Conservation (phyloP, 345 rosid species). For the Gynandropsis gynandra region DNA sequence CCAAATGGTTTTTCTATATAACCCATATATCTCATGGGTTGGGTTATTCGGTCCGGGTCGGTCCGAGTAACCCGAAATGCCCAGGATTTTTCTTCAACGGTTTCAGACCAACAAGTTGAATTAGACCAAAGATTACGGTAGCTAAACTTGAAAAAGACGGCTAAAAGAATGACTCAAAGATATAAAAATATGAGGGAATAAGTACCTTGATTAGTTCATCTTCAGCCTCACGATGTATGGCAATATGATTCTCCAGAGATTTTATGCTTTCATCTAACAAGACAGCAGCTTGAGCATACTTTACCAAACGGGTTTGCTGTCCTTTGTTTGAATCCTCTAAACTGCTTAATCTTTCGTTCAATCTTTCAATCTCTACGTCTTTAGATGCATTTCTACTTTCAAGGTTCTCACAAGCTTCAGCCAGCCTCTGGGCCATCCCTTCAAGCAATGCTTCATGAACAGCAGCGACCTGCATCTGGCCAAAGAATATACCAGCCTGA, state of each 20-base stretch:
- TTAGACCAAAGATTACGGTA: constrained; percentile 5
- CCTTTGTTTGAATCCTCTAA: constrained; percentile 54
- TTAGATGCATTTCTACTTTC: constrained; percentile 33
- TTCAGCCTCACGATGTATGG: constrained; percentile 28
- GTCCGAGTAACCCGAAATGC: too few relatives aligned
- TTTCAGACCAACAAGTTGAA: background rate
- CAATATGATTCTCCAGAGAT: constrained; percentile 54
- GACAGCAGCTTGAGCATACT: constrained; percentile 45
- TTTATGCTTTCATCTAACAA: constrained; percentile 49
- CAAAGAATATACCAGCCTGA: constrained; percentile 42
- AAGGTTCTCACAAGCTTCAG: constrained; percentile 37
- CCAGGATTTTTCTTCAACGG: background rate
- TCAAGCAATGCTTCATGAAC: constrained; percentile 48
- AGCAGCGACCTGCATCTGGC: constrained; percentile 44
- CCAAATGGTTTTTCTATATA: too few relatives aligned
- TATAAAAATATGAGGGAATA: constrained; percentile 4
- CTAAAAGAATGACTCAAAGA: background rate
- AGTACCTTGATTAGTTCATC: constrained; percentile 45
- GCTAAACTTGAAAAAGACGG: constrained; percentile 7
- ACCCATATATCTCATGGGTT: too few relatives aligned
- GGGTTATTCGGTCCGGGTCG: too few relatives aligned
- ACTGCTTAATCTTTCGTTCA: constrained; percentile 48
- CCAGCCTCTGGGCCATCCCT: constrained; percentile 53
- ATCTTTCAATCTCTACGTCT: constrained; percentile 40
- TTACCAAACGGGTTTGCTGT: constrained; percentile 43